phyloP scores from a whole-genome alignment of 805 yeast genomes.

The Cyberlindnera xylosilytica region DNA sequence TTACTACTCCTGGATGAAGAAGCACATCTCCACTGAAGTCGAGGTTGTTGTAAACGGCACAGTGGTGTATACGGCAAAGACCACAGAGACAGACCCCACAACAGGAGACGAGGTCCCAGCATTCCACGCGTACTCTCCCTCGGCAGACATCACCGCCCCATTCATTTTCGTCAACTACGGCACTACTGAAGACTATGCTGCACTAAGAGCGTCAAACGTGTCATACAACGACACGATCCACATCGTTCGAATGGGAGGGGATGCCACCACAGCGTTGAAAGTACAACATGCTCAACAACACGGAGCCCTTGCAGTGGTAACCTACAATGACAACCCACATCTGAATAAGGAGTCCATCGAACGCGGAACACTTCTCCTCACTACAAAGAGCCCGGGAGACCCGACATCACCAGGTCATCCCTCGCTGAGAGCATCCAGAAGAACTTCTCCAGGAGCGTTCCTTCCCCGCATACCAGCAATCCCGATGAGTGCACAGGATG shows the following conservation, averaged over 20 bases:
- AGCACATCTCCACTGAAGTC: conserved; percentile 46
- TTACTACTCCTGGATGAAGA: conserved; percentile 54
- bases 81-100: conserved; percentile 40
- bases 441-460: conserved; percentile 38
- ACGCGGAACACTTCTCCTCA: conserved; percentile 56
- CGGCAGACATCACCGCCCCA: conserved; percentile 54
- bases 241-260: conserved; percentile 53
- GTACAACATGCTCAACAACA: conserved; percentile 56
- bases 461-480: conserved; percentile 53
- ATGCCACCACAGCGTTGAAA: conserved; percentile 50
- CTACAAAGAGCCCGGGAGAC: conserved; percentile 66
- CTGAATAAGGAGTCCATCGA: conserved; percentile 50
- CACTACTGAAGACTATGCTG: conserved; percentile 47
- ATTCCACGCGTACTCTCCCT: conserved; percentile 62
- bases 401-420: conserved; percentile 77
- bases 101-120: conserved; percentile 53
- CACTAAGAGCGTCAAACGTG: conserved; percentile 37
- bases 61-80: conserved; percentile 44
- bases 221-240: conserved; percentile 54
- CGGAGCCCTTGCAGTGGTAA: conserved; percentile 59
- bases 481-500: conserved; percentile 38
- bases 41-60: conserved; percentile 33
- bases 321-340: conserved; percentile 54
- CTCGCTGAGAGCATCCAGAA: conserved; percentile 34
- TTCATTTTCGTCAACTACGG: conserved; percentile 66